Evolutionary conservation across 1,284 basidiomycete species (phyloP), one percentile per base, ranked within the genome.

Genomic region (Tylopilus sp.): DNA sequence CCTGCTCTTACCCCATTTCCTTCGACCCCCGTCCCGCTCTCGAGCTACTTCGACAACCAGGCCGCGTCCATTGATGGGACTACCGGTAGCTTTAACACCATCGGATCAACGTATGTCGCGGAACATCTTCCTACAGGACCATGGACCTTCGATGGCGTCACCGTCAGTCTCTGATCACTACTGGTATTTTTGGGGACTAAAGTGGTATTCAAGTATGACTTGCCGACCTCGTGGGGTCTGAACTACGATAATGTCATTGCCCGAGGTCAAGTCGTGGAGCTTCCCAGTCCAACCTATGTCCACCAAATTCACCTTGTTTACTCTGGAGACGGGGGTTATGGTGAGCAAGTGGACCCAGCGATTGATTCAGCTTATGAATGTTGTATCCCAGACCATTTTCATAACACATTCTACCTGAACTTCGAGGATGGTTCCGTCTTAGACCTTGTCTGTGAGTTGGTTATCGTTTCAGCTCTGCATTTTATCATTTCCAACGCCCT

Each of bases 241-340:
- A 67, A 63, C 12, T 61, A 77, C 29, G 84, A 85, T 62, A 85
- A 85, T 58, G 70, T 82, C 38, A 70, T 85, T 44, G 75, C 82
- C 16, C 64, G 77, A 16, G 78, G 79, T 2, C 84, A 85, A 62
- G 70, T 81, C 3, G 41, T 84, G 24, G 68, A 69, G 4, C 74
- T 84, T 29, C 62, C 69, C 4, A 56, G 72, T 1, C 69, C 74
- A 13, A 79, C 76, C 0, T 78, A 72, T 59, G 75, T 77, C 6
- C 83, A 83, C 62, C 80, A 84, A 65, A 67, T 84, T 38, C 84
- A 85, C 61, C 70, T 84, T 41, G 60, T 85, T n/a, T 84, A 83
- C 63, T 72, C 80, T 8, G 83, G 82, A 12, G 84, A 85, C 57
- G 78, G 74, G 33, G 9, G 53, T 22, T 70, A 76, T 22, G 66